A percentile compares a stretch with the other conserved stretches of the same genome.
These are phyloP conservation scores for Bullera alba DNA, from an alignment of 768 basidiomycete species.

Conservation along the genomic window DNA sequence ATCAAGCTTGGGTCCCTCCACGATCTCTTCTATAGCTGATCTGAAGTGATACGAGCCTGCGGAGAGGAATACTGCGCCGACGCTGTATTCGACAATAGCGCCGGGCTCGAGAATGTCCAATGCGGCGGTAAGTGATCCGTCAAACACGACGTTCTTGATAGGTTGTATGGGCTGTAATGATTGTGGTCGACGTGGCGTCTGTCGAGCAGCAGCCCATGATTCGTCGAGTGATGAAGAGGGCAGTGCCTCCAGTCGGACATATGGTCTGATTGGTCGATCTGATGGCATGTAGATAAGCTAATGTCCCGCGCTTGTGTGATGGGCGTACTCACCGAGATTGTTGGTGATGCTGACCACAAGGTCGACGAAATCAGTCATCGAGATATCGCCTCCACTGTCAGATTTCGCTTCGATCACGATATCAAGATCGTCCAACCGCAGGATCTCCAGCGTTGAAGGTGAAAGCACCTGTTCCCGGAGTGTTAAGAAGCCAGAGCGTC, in stretches of 20 bases:
- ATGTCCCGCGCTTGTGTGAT: neutral
- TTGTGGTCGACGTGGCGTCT: neutral
- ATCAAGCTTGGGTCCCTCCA: neutral
- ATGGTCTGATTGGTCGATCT: constrained; percentile 19
- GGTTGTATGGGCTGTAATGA: neutral
- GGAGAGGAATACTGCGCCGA: constrained; percentile 23
- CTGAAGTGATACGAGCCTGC: constrained; percentile 26
- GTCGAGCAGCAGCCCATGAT: constrained; percentile 15
- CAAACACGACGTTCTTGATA: constrained; percentile 24
- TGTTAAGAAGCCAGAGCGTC: constrained; percentile 66
- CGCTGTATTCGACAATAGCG: neutral
- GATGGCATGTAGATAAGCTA: neutral
- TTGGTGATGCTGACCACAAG: constrained; percentile 23
- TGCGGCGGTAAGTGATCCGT: constrained; percentile 15
- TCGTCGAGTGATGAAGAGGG: constrained; percentile 8
- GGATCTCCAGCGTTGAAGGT: constrained; percentile 65
- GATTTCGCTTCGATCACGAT: constrained; percentile 50
- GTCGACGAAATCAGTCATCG: constrained; percentile 29
- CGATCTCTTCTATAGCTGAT: constrained; percentile 32
- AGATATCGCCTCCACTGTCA: neutral
- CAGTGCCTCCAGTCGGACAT: constrained; percentile 18
- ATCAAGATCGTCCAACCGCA: constrained; percentile 62
- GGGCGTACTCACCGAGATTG: constrained; percentile 23
- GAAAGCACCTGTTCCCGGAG: constrained; percentile 73
- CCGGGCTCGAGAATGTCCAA: constrained; percentile 12